These are phyloP conservation scores for Sicyos edulis DNA, from an alignment of 306 rosid species.

Conservation along the genomic window DNA sequence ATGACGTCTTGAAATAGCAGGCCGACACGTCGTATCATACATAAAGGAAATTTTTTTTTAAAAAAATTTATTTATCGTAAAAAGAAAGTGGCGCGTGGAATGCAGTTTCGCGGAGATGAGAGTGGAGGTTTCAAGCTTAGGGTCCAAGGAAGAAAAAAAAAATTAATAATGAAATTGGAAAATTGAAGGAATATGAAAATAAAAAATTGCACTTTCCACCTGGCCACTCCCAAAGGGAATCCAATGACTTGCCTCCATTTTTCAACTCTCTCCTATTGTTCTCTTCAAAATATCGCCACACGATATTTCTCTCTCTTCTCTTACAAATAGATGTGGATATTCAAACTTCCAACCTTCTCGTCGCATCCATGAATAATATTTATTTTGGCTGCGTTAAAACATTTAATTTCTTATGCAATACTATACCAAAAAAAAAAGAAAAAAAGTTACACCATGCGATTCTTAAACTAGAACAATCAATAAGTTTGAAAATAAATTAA, in stretches of 20 bases:
- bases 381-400: no score
- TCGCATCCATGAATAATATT: no score
- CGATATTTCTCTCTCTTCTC: not conserved
- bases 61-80: not conserved
- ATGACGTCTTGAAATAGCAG: slow-evolving; percentile 3
- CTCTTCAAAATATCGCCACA: not conserved
- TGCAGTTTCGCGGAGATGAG: not conserved
- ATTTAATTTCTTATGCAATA: no score
- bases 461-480: no score
- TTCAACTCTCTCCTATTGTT: not conserved
- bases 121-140: slow-evolving; percentile 1
- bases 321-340: no score
- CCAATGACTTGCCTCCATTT: slow-evolving; percentile 18
- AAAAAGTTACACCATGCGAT: no score
- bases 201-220: slow-evolving; percentile 11
- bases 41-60: not conserved
- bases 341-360: no score
- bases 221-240: slow-evolving; percentile 21
- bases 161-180: no score
- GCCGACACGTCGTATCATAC: not conserved
- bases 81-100: not conserved
- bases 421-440: no score
- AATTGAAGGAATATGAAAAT: no score
- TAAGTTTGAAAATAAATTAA: no score
- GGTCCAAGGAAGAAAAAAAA: not conserved